A percentile compares a stretch with the other conserved stretches of the same genome.
phyloP scores from a whole-genome alignment of 2,329 filamentous ascomycete genomes.

The Ilyonectria mors-panacis region DNA sequence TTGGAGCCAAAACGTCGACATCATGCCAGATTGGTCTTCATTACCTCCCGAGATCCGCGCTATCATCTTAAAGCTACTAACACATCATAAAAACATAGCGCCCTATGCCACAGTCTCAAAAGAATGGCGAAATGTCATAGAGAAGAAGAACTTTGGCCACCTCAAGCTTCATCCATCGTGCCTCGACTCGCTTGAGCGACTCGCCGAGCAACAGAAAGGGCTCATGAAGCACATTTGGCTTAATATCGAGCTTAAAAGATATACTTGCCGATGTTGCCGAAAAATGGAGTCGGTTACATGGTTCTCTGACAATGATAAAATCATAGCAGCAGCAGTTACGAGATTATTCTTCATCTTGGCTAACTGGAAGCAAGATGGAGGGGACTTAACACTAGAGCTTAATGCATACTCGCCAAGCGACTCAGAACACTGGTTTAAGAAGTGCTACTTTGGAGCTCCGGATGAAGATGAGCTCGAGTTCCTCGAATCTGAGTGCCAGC shows the following conservation, averaged over 20 bases:
- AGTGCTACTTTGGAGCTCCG: slow-evolving; percentile 30
- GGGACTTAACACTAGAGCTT: slow-evolving; percentile 21
- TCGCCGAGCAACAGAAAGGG: not conserved
- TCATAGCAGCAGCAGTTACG: slow-evolving; percentile 12
- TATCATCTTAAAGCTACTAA: slow-evolving; percentile 20
- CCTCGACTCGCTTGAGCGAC: slow-evolving; percentile 13
- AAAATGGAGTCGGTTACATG: slow-evolving; percentile 2
- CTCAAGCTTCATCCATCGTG: slow-evolving; percentile 16
- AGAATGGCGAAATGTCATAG: slow-evolving; percentile 23
- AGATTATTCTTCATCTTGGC: slow-evolving; percentile 26
- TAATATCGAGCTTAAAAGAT: slow-evolving; percentile 32
- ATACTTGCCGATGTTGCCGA: slow-evolving; percentile 23
- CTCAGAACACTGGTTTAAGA: slow-evolving; percentile 35
- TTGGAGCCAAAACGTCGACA: not conserved
- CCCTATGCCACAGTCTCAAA: slow-evolving; percentile 17
- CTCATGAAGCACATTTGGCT: slow-evolving; percentile 31
- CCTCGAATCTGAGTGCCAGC: not conserved
- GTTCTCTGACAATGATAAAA: not conserved
- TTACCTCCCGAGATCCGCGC: slow-evolving; percentile 23
- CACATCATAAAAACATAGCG: not conserved
- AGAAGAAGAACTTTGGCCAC: slow-evolving; percentile 22
- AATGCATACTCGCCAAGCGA: slow-evolving; percentile 39
- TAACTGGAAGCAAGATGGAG: slow-evolving; percentile 10
- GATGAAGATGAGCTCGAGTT: slow-evolving; percentile 15
- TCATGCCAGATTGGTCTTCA: slow-evolving; percentile 16